These are phyloP conservation scores for Naegleria lovaniensis DNA, from an alignment of 208 protist genomes.

Conservation along the genomic window DNA sequence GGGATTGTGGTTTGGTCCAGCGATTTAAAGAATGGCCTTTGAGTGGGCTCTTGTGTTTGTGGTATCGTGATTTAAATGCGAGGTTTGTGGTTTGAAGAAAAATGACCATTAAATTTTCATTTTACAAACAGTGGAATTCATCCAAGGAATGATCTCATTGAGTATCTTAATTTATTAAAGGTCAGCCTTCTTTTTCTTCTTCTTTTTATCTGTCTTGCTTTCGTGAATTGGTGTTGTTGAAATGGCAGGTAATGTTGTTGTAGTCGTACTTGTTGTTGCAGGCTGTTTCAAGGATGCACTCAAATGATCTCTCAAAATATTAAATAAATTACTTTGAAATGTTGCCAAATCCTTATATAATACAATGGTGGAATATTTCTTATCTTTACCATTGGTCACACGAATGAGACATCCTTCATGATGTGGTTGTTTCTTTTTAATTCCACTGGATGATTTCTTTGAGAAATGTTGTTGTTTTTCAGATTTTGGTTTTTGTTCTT, in stretches of 20 bases:
- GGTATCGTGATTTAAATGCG: too few species aligned
- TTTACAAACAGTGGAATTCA: too few species aligned
- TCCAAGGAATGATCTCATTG: too few species aligned
- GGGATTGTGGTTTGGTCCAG: neutral
- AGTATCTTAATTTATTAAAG: neutral
- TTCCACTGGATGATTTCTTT: neutral
- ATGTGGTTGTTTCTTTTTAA: neutral
- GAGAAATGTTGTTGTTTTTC: neutral
- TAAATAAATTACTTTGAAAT: neutral
- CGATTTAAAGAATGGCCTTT: too few species aligned
- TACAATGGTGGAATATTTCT: constrained; percentile 14
- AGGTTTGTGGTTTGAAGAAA: too few species aligned
- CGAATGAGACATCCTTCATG: neutral
- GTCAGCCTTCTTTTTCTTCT: neutral
- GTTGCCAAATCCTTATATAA: constrained; percentile 1
- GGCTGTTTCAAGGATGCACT: neutral
- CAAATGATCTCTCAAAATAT: neutral
- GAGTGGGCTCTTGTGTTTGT: too few species aligned
- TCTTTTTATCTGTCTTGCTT: neutral
- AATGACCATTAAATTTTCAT: too few species aligned
- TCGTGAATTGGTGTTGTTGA: too few species aligned
- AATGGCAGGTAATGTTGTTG: too few species aligned
- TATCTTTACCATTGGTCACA: neutral
- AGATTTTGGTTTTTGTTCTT: neutral
- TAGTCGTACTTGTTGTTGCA: neutral